Evolutionary conservation across 2,329 filamentous ascomycete genomes (phyloP).

Genomic region (Immersiporthe knoxdaviesiana): DNA sequence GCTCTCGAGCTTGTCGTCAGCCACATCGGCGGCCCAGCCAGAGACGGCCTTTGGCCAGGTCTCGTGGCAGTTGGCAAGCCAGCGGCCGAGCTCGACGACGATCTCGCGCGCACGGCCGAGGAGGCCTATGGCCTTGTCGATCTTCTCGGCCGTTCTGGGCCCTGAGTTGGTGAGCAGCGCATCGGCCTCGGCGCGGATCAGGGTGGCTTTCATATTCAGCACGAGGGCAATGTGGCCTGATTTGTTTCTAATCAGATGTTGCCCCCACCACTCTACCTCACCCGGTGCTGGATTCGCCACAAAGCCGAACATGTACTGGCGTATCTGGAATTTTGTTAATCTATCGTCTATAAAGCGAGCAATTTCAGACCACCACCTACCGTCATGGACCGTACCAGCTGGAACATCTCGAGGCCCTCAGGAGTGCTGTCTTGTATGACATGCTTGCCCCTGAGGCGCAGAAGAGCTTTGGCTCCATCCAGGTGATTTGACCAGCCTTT

Average conservation of each 20-base stretch:
- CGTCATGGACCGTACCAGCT: conserved; percentile 34
- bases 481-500: conserved; percentile 33
- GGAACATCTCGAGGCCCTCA: conserved; percentile 34
- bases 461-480: conserved; percentile 33
- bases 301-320: conserved; percentile 34
- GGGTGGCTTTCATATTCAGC: conserved; percentile 34
- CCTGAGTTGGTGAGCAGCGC: conserved; percentile 27
- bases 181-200: conserved; percentile 34
- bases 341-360: neutral
- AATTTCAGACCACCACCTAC: conserved; percentile 19
- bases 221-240: conserved; percentile 34
- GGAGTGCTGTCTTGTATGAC: conserved; percentile 26
- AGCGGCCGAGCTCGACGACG: conserved; percentile 31
- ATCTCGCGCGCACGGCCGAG: conserved; percentile 30
- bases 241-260: conserved; percentile 31
- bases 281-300: conserved; percentile 31
- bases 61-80: conserved; percentile 32
- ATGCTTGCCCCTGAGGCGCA: conserved; percentile 31
- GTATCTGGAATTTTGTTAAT: conserved; percentile 25
- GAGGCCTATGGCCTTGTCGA: conserved; percentile 33
- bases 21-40: conserved; percentile 28
- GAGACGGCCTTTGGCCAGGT: conserved; percentile 32
- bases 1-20: conserved; percentile 29
- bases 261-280: conserved; percentile 34
- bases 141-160: conserved; percentile 31